A percentile compares a stretch with the other conserved stretches of the same genome.
Evolutionary conservation across 169 alveolate species (phyloP).

Genomic region (Plasmodium knowlesi): DNA sequence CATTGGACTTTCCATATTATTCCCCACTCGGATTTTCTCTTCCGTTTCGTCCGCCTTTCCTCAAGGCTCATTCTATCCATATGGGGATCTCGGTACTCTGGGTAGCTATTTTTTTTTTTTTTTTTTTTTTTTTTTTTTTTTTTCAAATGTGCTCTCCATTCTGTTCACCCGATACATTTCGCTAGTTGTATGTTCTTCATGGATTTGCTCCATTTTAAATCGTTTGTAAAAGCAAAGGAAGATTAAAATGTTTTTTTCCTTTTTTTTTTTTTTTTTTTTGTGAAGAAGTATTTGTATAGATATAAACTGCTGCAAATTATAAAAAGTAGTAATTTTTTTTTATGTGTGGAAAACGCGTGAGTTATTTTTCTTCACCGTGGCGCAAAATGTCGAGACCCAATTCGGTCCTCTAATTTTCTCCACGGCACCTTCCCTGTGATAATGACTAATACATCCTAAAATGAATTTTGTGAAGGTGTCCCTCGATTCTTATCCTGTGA

Average conservation of each 20-base stretch:
- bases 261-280: too few species aligned
- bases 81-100: neutral
- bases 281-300: neutral
- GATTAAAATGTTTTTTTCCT: neutral
- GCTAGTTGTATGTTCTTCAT: neutral
- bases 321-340: neutral
- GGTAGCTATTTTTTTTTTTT: neutral
- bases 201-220: neutral
- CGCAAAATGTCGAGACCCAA: neutral
- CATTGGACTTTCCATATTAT: neutral
- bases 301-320: neutral
- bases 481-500: slow-evolving; percentile 37
- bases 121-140: too few species aligned
- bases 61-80: neutral
- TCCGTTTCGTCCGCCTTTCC: neutral
- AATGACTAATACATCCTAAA: neutral
- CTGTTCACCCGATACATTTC: neutral
- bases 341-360: neutral
- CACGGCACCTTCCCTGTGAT: neutral
- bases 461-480: slow-evolving; percentile 51
- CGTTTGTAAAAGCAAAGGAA: neutral
- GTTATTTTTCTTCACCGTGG: neutral
- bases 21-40: neutral
- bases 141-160: neutral
- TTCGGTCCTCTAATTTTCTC: neutral